Conservation (phyloP, 768 basidiomycete genomes). For the Mycena polygramma region DNA sequence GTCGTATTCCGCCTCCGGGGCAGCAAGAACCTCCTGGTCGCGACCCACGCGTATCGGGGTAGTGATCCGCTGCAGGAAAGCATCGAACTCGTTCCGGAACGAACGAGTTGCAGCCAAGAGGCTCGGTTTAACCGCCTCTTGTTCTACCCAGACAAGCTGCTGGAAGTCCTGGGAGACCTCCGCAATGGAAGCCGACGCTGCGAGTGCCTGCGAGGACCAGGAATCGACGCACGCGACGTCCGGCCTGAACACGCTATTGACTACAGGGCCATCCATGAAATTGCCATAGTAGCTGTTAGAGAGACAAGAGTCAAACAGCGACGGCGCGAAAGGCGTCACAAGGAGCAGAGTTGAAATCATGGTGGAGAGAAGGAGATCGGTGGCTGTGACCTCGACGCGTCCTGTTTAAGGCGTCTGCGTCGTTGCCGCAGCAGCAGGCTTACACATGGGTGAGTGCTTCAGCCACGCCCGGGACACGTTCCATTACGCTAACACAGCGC, state of each 20-base stretch:
- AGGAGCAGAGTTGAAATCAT: constrained; percentile 52
- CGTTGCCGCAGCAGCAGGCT: constrained; percentile 16
- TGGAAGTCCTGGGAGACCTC: constrained; percentile 44
- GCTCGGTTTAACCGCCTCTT: constrained; percentile 62
- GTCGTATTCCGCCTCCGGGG: constrained; percentile 43
- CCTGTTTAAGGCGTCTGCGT: constrained; percentile 1
- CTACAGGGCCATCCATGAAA: constrained; percentile 55
- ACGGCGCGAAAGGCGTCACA: constrained; percentile 59
- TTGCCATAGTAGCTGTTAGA: constrained; percentile 67
- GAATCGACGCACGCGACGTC: constrained; percentile 56
- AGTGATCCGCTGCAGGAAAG: constrained; percentile 50
- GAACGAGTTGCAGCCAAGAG: constrained; percentile 51
- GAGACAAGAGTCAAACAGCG: constrained; percentile 62
- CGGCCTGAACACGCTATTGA: constrained; percentile 62
- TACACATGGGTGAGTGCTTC: constrained; percentile 45
- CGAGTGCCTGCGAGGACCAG: constrained; percentile 45
- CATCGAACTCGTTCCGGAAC: constrained; percentile 48
- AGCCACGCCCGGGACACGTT: background rate
- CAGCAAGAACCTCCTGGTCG: constrained; percentile 30
- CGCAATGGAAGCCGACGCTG: constrained; percentile 43
- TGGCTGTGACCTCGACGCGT: constrained; percentile 23
- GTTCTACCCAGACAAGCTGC: constrained; percentile 74
- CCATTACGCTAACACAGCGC: constrained; percentile 19
- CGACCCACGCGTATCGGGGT: constrained; percentile 20
- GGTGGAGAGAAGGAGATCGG: constrained; percentile 16